Base-by-base conservation (phyloP, 768 basidiomycete genomes). In the Sistotremastrum niveocremeum region DNA sequence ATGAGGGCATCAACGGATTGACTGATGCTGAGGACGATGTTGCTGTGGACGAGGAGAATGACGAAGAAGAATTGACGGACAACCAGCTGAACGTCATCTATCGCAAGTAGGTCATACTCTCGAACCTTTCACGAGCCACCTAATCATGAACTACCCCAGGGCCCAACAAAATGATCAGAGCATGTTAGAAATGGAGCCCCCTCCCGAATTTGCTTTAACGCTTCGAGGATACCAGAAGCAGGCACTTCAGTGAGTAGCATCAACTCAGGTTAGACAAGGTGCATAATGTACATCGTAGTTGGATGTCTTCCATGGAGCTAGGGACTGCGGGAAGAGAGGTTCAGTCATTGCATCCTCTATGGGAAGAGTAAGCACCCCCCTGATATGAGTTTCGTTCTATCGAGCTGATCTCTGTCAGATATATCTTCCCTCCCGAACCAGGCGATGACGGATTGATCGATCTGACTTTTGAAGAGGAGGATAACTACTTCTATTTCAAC, bases 211-310 rank as follows among this genome's bases (percentile, higher is more conserved):
- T 59, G 70, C 73, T 1, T 64, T 93, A 34, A 78, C 69, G 3
- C 63, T 94, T 30, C 75, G 88, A 40, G 79, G 78, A 35, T 97
- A 98, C 62, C 94, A 97, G 57, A 94, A 90, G 57, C 94, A 98
- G 62, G 94, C 91, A 0, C 65, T 97, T 40, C 67, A 67, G 81
- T 86, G 45, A 41, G 78, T 61, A 10, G 6, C 43, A 31, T 31
- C 30, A 39, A n/a, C 31, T n/a, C 34, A 10, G 5, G 6, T 10
- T 35, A 9, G 2, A 33, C 34, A 38, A 3, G 11, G 11, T 28
- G 31, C 29, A 5, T 46, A 47, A 52, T 45, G 20, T 41, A 9
- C n/a, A 28, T 33, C 41, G 9, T 47, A 88, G 86, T 35, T 98
- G 93, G 93, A 91, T 95, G 91, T 67, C 78, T 52, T 83, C 84